Evolutionary conservation across 306 rosid genomes (phyloP).

Genomic region (Inga oerstediana): DNA sequence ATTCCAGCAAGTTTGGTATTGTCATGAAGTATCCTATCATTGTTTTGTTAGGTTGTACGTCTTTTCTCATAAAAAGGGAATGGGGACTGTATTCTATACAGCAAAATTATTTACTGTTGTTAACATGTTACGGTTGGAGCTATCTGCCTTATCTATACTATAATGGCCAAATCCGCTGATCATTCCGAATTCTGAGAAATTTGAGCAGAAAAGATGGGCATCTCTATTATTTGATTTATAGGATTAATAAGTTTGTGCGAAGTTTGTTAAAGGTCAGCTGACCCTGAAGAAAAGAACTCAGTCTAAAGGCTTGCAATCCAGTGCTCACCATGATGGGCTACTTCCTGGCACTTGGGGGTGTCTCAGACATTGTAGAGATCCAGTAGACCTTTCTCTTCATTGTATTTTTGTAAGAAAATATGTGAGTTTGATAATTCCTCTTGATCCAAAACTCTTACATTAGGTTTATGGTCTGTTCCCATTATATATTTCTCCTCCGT

Average conservation of each 20-base stretch:
- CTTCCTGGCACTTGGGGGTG: neutral
- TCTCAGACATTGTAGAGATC: neutral
- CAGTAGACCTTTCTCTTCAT: neutral
- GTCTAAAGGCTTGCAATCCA: neutral
- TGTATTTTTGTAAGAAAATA: neutral
- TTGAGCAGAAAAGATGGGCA: neutral
- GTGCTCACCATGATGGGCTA: neutral
- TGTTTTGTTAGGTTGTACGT: neutral
- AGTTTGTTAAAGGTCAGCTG: neutral
- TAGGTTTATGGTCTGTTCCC: neutral
- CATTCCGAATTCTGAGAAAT: neutral
- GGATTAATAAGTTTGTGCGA: neutral
- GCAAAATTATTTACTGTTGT: neutral
- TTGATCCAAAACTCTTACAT: neutral
- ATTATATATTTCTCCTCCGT: neutral
- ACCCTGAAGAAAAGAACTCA: neutral
- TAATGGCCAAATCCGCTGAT: neutral
- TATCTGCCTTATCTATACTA: neutral
- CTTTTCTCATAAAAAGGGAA: neutral
- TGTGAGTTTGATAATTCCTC: neutral
- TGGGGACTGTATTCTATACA: neutral
- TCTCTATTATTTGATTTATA: conserved; percentile 1
- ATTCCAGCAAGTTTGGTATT: neutral
- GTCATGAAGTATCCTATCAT: neutral
- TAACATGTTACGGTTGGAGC: neutral